Evolutionary conservation across 2,329 filamentous ascomycete genomes (phyloP).

Genomic region (Sporothrix pallida): DNA sequence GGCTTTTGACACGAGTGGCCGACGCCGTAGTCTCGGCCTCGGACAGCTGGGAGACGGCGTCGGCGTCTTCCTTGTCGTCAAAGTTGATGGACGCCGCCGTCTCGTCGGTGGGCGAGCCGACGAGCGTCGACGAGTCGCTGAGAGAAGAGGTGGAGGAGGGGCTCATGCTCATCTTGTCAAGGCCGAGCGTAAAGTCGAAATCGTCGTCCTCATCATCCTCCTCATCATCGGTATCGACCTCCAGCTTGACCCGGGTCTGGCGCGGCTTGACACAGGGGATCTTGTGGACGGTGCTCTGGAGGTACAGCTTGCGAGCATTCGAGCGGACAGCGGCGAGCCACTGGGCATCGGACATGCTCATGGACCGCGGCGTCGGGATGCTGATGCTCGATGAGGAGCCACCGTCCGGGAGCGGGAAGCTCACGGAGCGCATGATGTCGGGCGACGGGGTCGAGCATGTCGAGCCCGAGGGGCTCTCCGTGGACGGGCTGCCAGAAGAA

Average conservation of each 20-base stretch:
- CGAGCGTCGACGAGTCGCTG: neutral
- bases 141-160: no score
- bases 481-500: neutral
- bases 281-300: neutral
- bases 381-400: no score
- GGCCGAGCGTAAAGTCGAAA: neutral
- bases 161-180: neutral
- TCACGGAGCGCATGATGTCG: neutral
- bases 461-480: neutral
- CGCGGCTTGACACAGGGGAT: slow-evolving; percentile 8
- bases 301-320: neutral
- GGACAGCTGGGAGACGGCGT: slow-evolving; percentile 4
- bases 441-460: neutral
- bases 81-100: neutral
- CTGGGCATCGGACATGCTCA: slow-evolving; percentile 9
- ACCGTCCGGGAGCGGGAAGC: neutral
- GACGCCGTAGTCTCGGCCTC: slow-evolving; percentile 6
- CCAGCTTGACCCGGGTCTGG: neutral
- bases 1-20: neutral
- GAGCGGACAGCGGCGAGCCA: slow-evolving; percentile 12
- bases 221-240: neutral
- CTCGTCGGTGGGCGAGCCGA: neutral
- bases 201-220: neutral
- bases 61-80: neutral
- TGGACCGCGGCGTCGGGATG: neutral